Evolutionary conservation across 2,329 filamentous ascomycete genomes (phyloP).

Genomic region (Kalmusia sp.): DNA sequence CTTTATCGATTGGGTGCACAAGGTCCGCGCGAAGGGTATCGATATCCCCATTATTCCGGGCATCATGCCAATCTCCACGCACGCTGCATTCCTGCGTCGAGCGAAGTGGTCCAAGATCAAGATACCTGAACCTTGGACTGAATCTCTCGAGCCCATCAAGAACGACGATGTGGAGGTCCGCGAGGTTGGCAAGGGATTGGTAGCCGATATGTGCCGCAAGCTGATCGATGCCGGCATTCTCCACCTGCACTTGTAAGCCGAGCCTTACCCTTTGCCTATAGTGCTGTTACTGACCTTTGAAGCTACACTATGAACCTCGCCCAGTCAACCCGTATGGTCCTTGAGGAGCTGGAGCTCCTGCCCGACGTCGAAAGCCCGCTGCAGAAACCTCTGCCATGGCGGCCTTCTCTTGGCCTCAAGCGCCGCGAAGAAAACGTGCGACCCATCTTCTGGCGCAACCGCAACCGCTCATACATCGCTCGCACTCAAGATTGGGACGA

Average conservation of each 20-base stretch:
- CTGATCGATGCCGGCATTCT: conserved; percentile 82
- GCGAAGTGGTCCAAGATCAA: conserved; percentile 90
- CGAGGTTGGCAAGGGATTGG: conserved; percentile 84
- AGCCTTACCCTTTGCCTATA: neutral
- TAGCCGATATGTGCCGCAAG: conserved; percentile 88
- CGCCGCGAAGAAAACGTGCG: conserved; percentile 93
- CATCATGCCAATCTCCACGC: conserved; percentile 94
- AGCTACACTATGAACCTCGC: conserved; percentile 98
- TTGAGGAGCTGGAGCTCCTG: conserved; percentile 85
- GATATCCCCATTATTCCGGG: conserved; percentile 82
- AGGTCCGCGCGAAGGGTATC: conserved; percentile 85
- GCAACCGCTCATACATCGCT: conserved; percentile 92
- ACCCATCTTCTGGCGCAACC: conserved; percentile 98
- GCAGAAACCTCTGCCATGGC: conserved; percentile 93
- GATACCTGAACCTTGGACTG: conserved; percentile 81
- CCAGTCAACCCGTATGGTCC: conserved; percentile 89
- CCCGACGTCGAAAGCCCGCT: conserved; percentile 79
- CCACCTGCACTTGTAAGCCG: conserved; percentile 81
- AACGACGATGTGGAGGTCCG: conserved; percentile 94
- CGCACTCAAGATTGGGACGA: conserved; percentile 99
- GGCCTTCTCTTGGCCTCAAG: conserved; percentile 88
- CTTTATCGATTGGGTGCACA: conserved; percentile 88
- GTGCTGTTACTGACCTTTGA: conserved; percentile 12
- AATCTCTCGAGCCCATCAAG: conserved; percentile 88
- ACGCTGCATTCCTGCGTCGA: conserved; percentile 88